A percentile compares a stretch with the other conserved stretches of the same genome.
These are phyloP conservation scores for Brachypodium distachyon DNA, from an alignment of 202 grass and related monocot genomes.

Conservation along the genomic window DNA sequence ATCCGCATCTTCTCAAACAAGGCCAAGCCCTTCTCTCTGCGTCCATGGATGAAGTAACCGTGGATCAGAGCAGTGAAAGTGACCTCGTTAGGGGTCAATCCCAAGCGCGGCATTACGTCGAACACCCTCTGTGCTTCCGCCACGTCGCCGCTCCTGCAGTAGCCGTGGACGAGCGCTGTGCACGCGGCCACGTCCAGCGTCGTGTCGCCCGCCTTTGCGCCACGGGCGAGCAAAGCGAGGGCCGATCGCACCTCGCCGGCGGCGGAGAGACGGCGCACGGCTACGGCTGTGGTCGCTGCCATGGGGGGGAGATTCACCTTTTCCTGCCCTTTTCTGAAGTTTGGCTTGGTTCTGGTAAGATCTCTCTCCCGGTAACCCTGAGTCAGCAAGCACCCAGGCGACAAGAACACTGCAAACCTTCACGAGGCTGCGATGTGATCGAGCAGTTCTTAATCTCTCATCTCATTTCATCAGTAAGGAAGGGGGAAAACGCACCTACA, in stretches of 20 bases:
- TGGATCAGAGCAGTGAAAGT: conserved; percentile 65
- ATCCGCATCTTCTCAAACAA: conserved; percentile 47
- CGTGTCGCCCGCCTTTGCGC: background rate
- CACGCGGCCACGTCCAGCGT: conserved; percentile 35
- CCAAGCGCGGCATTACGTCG: conserved; percentile 33
- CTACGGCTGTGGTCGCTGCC: conserved; percentile 34
- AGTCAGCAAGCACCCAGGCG: too few relatives aligned
- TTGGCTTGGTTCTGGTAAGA: too few relatives aligned
- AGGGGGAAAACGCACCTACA: too few relatives aligned
- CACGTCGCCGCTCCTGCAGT: conserved; percentile 38
- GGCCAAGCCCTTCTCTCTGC: conserved; percentile 18
- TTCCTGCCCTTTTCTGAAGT: too few relatives aligned
- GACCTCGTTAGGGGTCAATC: conserved; percentile 43
- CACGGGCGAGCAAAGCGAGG: background rate
- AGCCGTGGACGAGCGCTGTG: conserved; percentile 52
- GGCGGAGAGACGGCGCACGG: conserved; percentile 31
- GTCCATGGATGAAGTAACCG: conserved; percentile 37
- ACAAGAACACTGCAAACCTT: too few relatives aligned
- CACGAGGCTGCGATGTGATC: too few relatives aligned
- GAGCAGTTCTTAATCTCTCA: too few relatives aligned
- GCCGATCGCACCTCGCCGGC: background rate
- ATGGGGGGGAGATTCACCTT: too few relatives aligned
- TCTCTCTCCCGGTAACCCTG: too few relatives aligned
- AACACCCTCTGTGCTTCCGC: conserved; percentile 33
- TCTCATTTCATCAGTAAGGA: too few relatives aligned